Evolutionary conservation across 169 alveolate genomes (phyloP).

Genomic region (Hammondia hammondi): DNA sequence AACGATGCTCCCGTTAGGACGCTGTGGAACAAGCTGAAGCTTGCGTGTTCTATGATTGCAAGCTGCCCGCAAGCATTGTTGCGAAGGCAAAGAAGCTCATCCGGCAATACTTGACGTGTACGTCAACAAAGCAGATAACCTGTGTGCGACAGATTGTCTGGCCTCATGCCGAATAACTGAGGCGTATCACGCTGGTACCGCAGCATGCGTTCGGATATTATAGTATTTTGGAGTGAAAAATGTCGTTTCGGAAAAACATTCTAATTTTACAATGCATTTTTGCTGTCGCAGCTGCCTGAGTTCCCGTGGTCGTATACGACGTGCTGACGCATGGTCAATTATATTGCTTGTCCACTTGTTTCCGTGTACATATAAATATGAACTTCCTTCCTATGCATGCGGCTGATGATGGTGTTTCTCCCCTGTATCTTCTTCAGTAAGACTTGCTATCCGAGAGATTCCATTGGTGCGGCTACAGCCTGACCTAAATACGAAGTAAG

Average conservation of each 20-base stretch:
- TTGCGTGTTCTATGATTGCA: conserved; percentile 23
- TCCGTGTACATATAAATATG: neutral
- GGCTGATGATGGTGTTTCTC: too few relatives aligned
- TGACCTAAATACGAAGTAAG: neutral
- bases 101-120: neutral
- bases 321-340: too few relatives aligned
- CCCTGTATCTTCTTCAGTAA: neutral
- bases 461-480: neutral
- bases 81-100: conserved; percentile 14
- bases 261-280: too few relatives aligned
- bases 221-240: too few relatives aligned
- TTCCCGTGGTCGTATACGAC: too few relatives aligned
- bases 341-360: too few relatives aligned
- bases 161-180: too few relatives aligned
- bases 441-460: neutral
- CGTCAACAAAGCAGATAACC: neutral
- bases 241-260: too few relatives aligned
- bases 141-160: too few relatives aligned
- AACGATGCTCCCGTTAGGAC: neutral
- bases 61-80: conserved; percentile 2
- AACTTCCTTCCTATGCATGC: neutral
- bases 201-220: too few relatives aligned
- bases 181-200: too few relatives aligned
- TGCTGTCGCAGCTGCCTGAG: too few relatives aligned
- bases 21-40: conserved; percentile 33